Conservation (phyloP, 257 asterid genomes). For the Henckelia pumila region DNA sequence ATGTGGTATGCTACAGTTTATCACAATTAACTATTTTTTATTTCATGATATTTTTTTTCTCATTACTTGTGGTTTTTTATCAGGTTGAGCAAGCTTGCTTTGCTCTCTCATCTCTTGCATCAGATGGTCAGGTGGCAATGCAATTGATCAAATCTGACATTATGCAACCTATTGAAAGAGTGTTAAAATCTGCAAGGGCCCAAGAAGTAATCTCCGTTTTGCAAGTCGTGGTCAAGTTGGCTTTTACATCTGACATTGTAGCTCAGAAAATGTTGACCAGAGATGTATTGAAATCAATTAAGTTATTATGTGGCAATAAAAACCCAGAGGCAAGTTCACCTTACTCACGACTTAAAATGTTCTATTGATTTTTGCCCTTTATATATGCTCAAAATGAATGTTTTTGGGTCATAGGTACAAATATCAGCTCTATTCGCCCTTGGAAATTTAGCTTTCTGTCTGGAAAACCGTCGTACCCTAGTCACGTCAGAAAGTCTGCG, state of each 20-base stretch:
- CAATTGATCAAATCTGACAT: conserved; percentile 88
- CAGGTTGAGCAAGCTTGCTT: conserved; percentile 99
- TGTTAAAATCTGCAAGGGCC: conserved; percentile 69
- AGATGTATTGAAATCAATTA: conserved; percentile 76
- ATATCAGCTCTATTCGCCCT: conserved; percentile 76
- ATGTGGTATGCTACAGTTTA: conserved; percentile 64
- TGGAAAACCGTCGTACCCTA: conserved; percentile 81
- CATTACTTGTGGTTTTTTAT: conserved; percentile 27
- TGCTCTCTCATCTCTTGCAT: conserved; percentile 90
- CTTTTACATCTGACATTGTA: conserved; percentile 82
- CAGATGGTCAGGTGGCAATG: conserved; percentile 86
- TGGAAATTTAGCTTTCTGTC: conserved; percentile 92
- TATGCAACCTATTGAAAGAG: conserved; percentile 95
- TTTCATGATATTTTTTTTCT: conserved; percentile 23
- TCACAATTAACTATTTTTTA: conserved; percentile 17
- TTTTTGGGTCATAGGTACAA: conserved; percentile 66
- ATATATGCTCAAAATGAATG: conserved; percentile 25
- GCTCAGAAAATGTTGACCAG: conserved; percentile 90
- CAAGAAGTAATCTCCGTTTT: conserved; percentile 86
- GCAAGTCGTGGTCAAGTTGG: conserved; percentile 86
- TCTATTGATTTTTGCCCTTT: conserved; percentile 20
- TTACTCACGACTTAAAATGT: conserved; percentile 21
- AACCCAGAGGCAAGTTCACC: conserved; percentile 76
- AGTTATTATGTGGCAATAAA: conserved; percentile 73
- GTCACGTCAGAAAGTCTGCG: conserved; percentile 92